phyloP scores from a whole-genome alignment of 169 alveolate genomes.

The Plasmodium ovale region DNA sequence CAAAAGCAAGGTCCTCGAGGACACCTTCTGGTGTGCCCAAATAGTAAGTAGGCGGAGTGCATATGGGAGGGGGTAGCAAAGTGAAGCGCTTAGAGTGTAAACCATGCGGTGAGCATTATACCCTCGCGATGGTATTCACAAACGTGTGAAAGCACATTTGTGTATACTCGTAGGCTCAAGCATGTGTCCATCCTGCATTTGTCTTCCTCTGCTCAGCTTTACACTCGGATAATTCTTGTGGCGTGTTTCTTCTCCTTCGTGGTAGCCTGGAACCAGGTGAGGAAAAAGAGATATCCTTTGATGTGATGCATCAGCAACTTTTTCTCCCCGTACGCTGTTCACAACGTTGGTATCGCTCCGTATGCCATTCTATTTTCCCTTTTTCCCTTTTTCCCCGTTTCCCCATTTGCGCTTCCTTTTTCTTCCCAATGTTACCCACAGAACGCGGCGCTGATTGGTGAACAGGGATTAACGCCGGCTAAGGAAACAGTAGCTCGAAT shows the following conservation, averaged over 20 bases:
- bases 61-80: too few species aligned
- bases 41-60: constrained; percentile 5
- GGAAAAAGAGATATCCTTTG: not conserved
- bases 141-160: not conserved
- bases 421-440: too few species aligned
- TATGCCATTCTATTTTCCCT: too few species aligned
- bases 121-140: not conserved
- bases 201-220: constrained; percentile 4
- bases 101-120: not conserved
- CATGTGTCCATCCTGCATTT: not conserved
- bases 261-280: constrained; percentile 60
- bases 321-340: too few species aligned
- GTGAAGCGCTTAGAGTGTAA: not conserved
- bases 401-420: too few species aligned
- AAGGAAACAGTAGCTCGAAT: constrained; percentile 18
- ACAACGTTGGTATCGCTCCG: too few species aligned
- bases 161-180: too few species aligned
- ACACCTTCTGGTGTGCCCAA: constrained; percentile 55
- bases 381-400: too few species aligned
- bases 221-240: constrained; percentile 28
- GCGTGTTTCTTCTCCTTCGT: constrained; percentile 37
- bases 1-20: constrained; percentile 14
- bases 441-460: constrained; percentile 50
- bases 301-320: too few species aligned
- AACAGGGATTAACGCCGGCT: constrained; percentile 62